These are phyloP conservation scores for Candida labiduridarum DNA, from an alignment of 1,139 yeast species.

Conservation along the genomic window DNA sequence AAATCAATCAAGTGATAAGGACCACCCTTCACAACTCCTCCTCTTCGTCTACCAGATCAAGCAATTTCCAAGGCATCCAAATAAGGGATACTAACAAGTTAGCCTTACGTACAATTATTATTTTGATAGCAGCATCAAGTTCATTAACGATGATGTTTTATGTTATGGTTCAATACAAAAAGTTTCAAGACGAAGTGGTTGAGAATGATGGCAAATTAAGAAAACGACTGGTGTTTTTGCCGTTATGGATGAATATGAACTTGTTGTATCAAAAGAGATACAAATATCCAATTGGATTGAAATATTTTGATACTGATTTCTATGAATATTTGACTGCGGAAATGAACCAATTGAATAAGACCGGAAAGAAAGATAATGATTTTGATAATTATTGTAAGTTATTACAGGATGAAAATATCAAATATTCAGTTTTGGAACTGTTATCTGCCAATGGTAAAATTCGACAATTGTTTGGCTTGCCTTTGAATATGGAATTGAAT, in stretches of 20 bases:
- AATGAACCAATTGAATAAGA: conserved; percentile 15
- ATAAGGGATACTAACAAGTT: conserved; percentile 11
- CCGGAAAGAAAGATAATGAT: conserved; percentile 7
- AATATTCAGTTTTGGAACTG: conserved; percentile 31
- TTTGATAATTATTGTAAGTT: conserved; percentile 17
- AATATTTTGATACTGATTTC: conserved; percentile 29
- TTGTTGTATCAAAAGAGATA: conserved; percentile 23
- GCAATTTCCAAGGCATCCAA: background rate
- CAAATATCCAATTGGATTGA: conserved; percentile 27
- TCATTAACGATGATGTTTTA: conserved; percentile 28
- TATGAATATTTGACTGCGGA: conserved; percentile 19
- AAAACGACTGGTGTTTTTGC: conserved; percentile 25
- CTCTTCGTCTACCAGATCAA: background rate
- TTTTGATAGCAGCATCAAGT: conserved; percentile 26
- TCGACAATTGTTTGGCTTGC: conserved; percentile 32
- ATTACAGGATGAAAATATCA: conserved; percentile 26
- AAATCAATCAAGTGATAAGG: conserved; percentile 9
- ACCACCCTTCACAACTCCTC: conserved; percentile 5
- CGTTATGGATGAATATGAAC: conserved; percentile 36
- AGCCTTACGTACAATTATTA: conserved; percentile 25
- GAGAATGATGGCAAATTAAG: conserved; percentile 4
- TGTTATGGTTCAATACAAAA: conserved; percentile 23
- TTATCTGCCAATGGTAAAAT: conserved; percentile 25
- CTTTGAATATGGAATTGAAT: conserved; percentile 22
- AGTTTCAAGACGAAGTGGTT: conserved; percentile 17